phyloP scores from a whole-genome alignment of 169 alveolate species.

The Plasmodium cynomolgi region DNA sequence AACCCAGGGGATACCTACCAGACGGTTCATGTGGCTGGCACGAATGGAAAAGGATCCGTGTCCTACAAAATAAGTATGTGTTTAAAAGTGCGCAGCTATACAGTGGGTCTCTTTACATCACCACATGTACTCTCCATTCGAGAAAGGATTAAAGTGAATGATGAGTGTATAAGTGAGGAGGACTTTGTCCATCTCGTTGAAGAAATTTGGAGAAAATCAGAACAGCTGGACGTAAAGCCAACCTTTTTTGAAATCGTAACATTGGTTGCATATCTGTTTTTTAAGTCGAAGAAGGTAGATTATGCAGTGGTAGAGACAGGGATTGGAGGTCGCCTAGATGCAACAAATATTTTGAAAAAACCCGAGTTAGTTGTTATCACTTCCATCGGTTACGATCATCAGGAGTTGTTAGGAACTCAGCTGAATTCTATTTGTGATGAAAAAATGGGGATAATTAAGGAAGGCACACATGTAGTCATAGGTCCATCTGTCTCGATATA shows the following conservation, averaged over 20 bases:
- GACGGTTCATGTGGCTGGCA: constrained; percentile 91
- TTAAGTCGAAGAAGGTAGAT: constrained; percentile 83
- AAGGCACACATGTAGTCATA: constrained; percentile 82
- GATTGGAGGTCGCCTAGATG: constrained; percentile 92
- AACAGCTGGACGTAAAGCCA: constrained; percentile 72
- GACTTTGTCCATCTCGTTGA: constrained; percentile 67
- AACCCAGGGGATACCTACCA: constrained; percentile 83
- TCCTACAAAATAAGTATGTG: constrained; percentile 81
- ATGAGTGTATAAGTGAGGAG: constrained; percentile 73
- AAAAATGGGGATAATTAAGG: constrained; percentile 93
- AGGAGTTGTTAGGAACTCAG: constrained; percentile 89
- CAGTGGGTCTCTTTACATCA: constrained; percentile 90
- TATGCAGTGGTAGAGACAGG: constrained; percentile 93
- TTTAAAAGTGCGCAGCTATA: constrained; percentile 81
- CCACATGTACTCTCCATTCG: constrained; percentile 91
- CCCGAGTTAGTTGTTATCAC: constrained; percentile 89
- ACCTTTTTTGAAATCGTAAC: constrained; percentile 85
- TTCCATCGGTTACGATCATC: constrained; percentile 94
- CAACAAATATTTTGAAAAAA: constrained; percentile 89
- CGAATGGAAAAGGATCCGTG: constrained; percentile 94
- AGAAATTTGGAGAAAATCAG: constrained; percentile 55
- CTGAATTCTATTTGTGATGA: constrained; percentile 88
- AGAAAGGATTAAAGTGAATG: constrained; percentile 89
- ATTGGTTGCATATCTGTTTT: constrained; percentile 81
- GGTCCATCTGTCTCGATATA: constrained; percentile 88